Evolutionary conservation across 1,284 basidiomycete species (phyloP).

Genomic region (Malassezia yamatoensis): DNA sequence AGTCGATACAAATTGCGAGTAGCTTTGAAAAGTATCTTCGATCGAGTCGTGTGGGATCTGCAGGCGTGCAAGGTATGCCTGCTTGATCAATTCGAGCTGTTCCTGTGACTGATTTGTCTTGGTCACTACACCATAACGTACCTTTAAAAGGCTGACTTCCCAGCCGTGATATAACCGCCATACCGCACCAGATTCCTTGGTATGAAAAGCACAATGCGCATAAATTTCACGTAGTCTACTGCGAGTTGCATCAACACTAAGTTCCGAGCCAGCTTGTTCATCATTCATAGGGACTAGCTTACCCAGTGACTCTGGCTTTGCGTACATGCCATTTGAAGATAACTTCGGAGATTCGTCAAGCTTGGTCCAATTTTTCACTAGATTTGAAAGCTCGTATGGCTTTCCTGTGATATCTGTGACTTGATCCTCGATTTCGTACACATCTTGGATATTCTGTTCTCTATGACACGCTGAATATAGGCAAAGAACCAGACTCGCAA

Average conservation of each 20-base stretch:
- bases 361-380: constrained; percentile 5
- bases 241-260: background rate
- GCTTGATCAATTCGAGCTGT: constrained; percentile 23
- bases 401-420: background rate
- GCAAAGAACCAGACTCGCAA: constrained; percentile 15
- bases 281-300: constrained; percentile 13
- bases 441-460: background rate
- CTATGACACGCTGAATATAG: background rate
- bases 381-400: background rate
- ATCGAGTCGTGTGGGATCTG: constrained; percentile 25
- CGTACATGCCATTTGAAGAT: constrained; percentile 5
- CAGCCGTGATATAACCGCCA: constrained; percentile 33
- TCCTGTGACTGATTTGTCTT: constrained; percentile 5
- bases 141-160: constrained; percentile 19
- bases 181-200: constrained; percentile 22
- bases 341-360: constrained; percentile 11
- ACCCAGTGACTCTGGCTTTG: constrained; percentile 14
- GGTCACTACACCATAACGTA: background rate
- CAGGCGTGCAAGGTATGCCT: constrained; percentile 29
- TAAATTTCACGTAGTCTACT: constrained; percentile 7
- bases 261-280: background rate
- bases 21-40: constrained; percentile 29
- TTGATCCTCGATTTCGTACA: background rate
- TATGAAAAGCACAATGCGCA: constrained; percentile 15
- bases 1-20: constrained; percentile 31